Conservation (phyloP, 2,329 filamentous ascomycete genomes). For the Penicillium occitanis region DNA sequence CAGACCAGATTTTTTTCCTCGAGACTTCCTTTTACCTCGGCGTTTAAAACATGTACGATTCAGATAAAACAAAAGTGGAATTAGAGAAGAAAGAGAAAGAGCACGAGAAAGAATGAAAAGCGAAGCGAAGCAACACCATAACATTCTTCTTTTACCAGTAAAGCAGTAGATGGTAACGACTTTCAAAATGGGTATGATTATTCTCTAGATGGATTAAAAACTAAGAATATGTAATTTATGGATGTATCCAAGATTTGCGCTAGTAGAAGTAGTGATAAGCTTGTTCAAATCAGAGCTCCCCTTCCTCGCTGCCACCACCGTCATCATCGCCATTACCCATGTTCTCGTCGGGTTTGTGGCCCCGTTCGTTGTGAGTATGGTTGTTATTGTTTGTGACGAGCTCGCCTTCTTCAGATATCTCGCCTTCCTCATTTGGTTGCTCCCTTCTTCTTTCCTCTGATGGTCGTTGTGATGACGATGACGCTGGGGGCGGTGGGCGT, state of each 20-base stretch:
- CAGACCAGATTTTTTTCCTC: background rate
- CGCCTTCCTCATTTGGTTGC: constrained; percentile 20
- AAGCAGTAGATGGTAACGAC: background rate
- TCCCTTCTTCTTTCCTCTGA: constrained; percentile 16
- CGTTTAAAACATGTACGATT: constrained; percentile 12
- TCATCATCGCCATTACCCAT: constrained; percentile 20
- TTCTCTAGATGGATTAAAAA: background rate
- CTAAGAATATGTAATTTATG: background rate
- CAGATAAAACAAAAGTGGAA: constrained; percentile 3
- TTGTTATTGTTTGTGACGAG: background rate
- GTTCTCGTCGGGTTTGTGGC: background rate
- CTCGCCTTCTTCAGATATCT: constrained; percentile 20
- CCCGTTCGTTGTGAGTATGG: background rate
- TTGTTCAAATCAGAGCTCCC: constrained; percentile 32
- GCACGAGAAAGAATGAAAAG: background rate
- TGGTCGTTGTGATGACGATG: background rate
- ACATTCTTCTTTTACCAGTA: background rate
- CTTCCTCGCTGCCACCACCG: constrained; percentile 45
- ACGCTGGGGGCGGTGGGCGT: background rate
- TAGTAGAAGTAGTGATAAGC: background rate
- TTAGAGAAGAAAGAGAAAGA: constrained; percentile 2
- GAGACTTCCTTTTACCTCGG: background rate
- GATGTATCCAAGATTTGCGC: background rate
- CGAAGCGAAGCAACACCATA: constrained; percentile 6
- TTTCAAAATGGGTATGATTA: background rate